Conservation (phyloP, 75 land plant genomes). For the Pseudotsuga menziesii region DNA sequence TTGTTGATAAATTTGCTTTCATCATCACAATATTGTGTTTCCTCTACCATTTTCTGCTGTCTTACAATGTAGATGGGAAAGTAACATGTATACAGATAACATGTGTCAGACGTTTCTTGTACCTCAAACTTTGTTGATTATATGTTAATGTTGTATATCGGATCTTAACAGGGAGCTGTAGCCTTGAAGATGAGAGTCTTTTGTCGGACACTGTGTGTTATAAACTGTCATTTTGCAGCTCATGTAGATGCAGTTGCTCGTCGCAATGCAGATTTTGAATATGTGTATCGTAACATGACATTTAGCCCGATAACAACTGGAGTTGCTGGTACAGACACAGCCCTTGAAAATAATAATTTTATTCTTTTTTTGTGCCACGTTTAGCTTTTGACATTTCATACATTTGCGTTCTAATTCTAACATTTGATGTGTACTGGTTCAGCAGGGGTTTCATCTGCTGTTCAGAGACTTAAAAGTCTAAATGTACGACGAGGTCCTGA, state of each 20-base stretch:
- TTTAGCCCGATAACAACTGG: conserved; percentile 52
- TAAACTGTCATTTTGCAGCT: conserved; percentile 96
- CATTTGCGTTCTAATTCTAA: conserved; percentile 16
- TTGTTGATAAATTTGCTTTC: not conserved
- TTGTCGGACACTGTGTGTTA: conserved; percentile 67
- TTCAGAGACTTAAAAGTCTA: conserved; percentile 45
- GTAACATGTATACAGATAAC: not conserved
- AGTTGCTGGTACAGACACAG: conserved; percentile 40
- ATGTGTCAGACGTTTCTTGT: not conserved
- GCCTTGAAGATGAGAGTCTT: conserved; percentile 80
- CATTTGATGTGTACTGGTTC: conserved; percentile 24
- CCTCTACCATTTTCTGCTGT: not conserved
- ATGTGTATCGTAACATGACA: conserved; percentile 67
- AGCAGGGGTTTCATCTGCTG: conserved; percentile 59
- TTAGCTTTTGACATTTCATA: conserved; percentile 14
- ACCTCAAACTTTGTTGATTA: not conserved
- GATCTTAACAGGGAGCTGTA: conserved; percentile 75
- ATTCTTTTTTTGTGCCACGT: conserved; percentile 17
- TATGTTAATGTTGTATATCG: not conserved
- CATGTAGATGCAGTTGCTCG: conserved; percentile 81
- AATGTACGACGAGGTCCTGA: conserved; percentile 29
- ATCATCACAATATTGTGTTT: not conserved
- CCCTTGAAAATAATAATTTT: not conserved
- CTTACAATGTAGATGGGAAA: not conserved
- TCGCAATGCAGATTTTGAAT: conserved; percentile 91